Base-by-base conservation (phyloP, 1,284 basidiomycete species). In the Coniferiporia weirii region DNA sequence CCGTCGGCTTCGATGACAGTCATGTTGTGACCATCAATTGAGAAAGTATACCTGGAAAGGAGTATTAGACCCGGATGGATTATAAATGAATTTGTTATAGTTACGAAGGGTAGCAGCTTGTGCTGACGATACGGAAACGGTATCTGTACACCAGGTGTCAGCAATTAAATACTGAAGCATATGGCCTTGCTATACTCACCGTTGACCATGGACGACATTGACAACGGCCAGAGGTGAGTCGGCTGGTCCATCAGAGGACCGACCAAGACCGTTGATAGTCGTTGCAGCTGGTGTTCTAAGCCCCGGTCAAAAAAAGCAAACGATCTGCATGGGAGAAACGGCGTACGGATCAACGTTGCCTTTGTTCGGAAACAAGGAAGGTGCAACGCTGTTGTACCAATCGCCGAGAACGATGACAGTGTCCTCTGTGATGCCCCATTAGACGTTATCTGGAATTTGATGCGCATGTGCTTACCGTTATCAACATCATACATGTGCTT, bases 1-100 rank as follows among this genome's bases (percentile, higher is more conserved):
- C 82, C 79, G 43, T 85, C 83, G 0, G 67, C 80, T 65, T 82
- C 73, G 60, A 82, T 76, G 62, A 81, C 67, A 3, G 76, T 79
- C 68, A 81, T 67, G 1, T 63, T 66, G 65, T 82, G 80, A 20
- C 71, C 70, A 61, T 80, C 78, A 61, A 82, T 74, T 9, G 76
- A 76, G 64, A 77, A 77, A n/a, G 64, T 67, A 65, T 70, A 79
- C 32, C 55, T 71, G 65, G 61, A 73, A 12, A 69, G 63, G 19
- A 79, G 61, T 40, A 0, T 79, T 9, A 9, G 73, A 70, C 65
- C 74, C 15, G 38, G 15, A 15, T 7, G 17, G 22, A 20, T 68
- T 43, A 72, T 68, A 65, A 76, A 78, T 45, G 72, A 38, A 27
- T 12, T 10, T 10, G 5, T 20, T 8, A 4, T 19, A 20, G 22